Evolutionary conservation across 495 filamentous ascomycete genomes (phyloP).

Genomic region (Neurospora tetraspora): DNA sequence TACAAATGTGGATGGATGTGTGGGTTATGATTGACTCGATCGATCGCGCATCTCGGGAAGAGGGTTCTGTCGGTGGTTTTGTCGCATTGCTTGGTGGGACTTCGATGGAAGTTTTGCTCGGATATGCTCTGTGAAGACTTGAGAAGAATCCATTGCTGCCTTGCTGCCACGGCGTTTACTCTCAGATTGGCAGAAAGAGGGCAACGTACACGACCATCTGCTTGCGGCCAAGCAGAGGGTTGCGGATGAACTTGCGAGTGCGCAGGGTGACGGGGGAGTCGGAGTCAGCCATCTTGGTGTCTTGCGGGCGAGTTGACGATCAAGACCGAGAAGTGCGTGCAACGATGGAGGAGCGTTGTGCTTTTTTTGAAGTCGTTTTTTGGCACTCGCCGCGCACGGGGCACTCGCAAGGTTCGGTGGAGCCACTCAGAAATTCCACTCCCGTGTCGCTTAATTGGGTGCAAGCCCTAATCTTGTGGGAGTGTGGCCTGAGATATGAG

Average conservation of each 20-base stretch:
- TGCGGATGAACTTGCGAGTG: slow-evolving; percentile 99
- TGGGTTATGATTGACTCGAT: neutral
- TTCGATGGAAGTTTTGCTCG: neutral
- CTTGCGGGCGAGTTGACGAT: slow-evolving; percentile 20
- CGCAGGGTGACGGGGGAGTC: slow-evolving; percentile 84
- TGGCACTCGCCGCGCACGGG: slow-evolving; percentile 5
- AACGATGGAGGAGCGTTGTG: neutral
- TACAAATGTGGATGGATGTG: neutral
- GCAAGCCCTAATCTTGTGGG: slow-evolving; percentile 20
- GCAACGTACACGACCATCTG: slow-evolving; percentile 99
- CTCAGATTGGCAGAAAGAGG: neutral
- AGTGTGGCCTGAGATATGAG: slow-evolving; percentile 9
- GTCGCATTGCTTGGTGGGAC: neutral
- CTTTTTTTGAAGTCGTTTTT: slow-evolving; percentile 20
- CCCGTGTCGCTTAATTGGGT: slow-evolving; percentile 16
- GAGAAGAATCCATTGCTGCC: neutral
- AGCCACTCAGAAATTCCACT: slow-evolving; percentile 17
- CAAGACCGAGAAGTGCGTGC: slow-evolving; percentile 11
- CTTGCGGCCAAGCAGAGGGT: slow-evolving; percentile 94
- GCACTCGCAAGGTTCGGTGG: slow-evolving; percentile 12
- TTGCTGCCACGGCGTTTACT: neutral
- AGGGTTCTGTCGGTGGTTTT: neutral
- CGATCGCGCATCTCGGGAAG: neutral
- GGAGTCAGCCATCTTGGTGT: slow-evolving; percentile 68
- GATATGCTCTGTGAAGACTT: neutral